Evolutionary conservation across 441 rosid species (phyloP), one percentile per base, ranked within the genome.

Genomic region (Gossypium laxum): DNA sequence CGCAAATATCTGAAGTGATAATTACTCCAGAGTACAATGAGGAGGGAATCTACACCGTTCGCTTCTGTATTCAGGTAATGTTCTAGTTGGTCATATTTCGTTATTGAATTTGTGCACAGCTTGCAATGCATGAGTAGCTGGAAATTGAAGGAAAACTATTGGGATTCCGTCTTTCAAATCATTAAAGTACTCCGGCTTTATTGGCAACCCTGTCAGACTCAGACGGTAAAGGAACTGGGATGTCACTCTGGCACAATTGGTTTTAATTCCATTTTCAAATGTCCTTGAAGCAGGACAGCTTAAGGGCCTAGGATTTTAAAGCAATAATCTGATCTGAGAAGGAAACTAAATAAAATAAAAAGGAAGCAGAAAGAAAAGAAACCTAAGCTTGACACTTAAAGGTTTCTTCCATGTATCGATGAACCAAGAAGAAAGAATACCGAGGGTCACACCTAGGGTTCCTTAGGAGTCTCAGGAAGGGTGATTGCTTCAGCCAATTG

Each of bases 21-120:
- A 96, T 93, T 60, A 93, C 99, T 74, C 97, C 92, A 51, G 94
- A 93, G 55, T 96, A 89, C 81, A 96, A 93, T n/a, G 98, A 91
- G 80, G 99, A 96, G 86, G 99, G 99, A 80, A 88, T 96, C 78
- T 96, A 96, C 85, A 96, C 99, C 22, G 97, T 93, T 75, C 98
- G 99, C 72, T 96, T 96, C 78, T 96, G 99, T 79, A 93, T 96
- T 80, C 99, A 96, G 98, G 99, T 96, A 84, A 73, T 15, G 67
- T 60, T 18, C 58, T 59, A 50, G 58, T 52, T 14, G 41, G 70
- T 66, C 56, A 45, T 66, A n/a, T 66, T 11, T 43, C n/a, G 4
- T 24, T 47, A 65, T 24, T 26, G 70, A 66, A 26, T 66, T 14
- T 50, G 21, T 24, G 24, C 24, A 14, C 41, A 7, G 45, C 41